Conservation (phyloP, 805 yeast genomes). For the Ogataea nitratoaversa region DNA sequence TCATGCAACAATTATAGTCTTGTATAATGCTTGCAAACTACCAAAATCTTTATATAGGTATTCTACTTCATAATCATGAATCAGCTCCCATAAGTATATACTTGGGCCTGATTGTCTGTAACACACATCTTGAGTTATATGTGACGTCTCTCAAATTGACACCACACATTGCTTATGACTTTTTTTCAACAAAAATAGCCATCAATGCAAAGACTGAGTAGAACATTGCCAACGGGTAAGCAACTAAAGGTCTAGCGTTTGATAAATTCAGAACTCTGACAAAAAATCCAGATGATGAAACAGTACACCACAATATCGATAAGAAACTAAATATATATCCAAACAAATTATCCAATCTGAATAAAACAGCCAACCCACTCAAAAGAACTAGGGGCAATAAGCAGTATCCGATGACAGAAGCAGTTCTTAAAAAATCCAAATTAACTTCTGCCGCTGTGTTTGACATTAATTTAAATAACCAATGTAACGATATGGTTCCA, state of each 20-base stretch:
- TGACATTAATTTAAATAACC: slow-evolving; percentile 84
- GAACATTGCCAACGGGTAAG: slow-evolving; percentile 88
- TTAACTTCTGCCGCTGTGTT: slow-evolving; percentile 35
- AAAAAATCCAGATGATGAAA: slow-evolving; percentile 88
- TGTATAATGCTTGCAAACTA: not conserved
- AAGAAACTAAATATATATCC: slow-evolving; percentile 70
- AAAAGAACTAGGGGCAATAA: slow-evolving; percentile 80
- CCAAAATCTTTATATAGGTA: not conserved
- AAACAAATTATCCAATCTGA: slow-evolving; percentile 62
- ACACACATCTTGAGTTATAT: not conserved
- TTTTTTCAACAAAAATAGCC: slow-evolving; percentile 65
- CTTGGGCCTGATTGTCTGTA: no score
- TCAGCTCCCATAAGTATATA: not conserved
- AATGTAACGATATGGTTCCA: slow-evolving; percentile 83
- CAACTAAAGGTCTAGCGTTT: slow-evolving; percentile 84
- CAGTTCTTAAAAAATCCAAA: slow-evolving; percentile 65
- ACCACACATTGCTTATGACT: not conserved
- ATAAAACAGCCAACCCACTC: slow-evolving; percentile 64
- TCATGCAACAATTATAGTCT: slow-evolving; percentile 1
- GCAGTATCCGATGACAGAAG: slow-evolving; percentile 92
- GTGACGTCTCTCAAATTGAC: not conserved
- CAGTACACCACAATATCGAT: slow-evolving; percentile 86
- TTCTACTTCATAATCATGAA: not conserved
- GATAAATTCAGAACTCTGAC: slow-evolving; percentile 78
- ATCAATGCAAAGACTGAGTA: slow-evolving; percentile 92